Evolutionary conservation across 2,329 filamentous ascomycete genomes (phyloP), one percentile per base, ranked within the genome.

Genomic region (Neofusicoccum parvum): DNA sequence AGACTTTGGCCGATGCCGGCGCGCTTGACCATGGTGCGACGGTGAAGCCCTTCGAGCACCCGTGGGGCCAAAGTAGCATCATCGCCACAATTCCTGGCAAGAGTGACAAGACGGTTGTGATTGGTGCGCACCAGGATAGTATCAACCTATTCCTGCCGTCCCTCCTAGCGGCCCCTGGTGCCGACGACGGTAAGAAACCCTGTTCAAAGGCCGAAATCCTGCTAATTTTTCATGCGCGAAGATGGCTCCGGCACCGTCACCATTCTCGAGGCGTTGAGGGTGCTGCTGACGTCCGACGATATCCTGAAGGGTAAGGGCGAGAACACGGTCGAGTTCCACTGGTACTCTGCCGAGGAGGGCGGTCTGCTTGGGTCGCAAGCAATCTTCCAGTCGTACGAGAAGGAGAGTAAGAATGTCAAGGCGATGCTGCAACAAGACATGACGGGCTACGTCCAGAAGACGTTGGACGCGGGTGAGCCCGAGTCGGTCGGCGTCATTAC

Each of bases 361-460:
- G 93, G 94, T 39, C 83, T 97, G 51, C 85, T 96, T 3, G 93
- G 93, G 66, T 94, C 90, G 72, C 93, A 97, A 77, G 94, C 91
- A 64, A 91, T 98, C 76, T 98, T 97, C 82, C 85, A 86, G 59
- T 81, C 86, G 7, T 98, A 98, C 74, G 89, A 91, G 78, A 87
- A 89, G 75, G 79, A 86, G 23, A 85, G 86, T 37, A 86, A 89
- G 32, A 88, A 94, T 69, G 85, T 98, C 77, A 96, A 94, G 81
- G 94, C 94, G 39, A 98, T 98, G 95, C 86, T 98, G 64, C 94
- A 98, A 81, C 94, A 98, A 80, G 94, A 98, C 79, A 98, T 98
- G 94, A 96, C 92, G 3, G 66, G 65, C n/a, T 97, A 90, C 76
- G 86, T 93, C 5, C 88, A 94, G 76, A 89, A 89, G 72, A 96